Conservation (phyloP, 129 eudicot genomes). For the Oenanthe sinensis region DNA sequence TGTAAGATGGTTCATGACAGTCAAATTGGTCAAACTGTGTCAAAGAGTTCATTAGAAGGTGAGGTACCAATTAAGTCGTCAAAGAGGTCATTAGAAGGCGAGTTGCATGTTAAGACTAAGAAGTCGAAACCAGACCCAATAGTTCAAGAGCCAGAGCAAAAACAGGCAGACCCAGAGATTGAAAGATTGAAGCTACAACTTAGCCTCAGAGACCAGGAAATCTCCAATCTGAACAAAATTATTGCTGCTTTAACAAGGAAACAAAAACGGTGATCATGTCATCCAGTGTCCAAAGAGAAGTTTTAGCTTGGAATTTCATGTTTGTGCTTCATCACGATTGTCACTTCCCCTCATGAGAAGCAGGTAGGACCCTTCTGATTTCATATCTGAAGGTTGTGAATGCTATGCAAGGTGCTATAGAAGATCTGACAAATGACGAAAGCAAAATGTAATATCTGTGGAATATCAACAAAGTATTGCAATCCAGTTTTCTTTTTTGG, state of each 20-base stretch:
- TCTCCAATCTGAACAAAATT: slow-evolving; percentile 36
- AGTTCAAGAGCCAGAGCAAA: slow-evolving; percentile 14
- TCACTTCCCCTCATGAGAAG: not conserved
- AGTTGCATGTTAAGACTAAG: slow-evolving; percentile 24
- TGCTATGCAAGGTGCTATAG: not conserved
- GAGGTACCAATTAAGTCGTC: slow-evolving; percentile 15
- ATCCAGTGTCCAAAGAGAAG: not conserved
- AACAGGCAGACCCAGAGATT: slow-evolving; percentile 24
- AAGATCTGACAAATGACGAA: not conserved
- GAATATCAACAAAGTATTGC: not conserved
- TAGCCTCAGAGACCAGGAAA: slow-evolving; percentile 36
- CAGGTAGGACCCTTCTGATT: not conserved
- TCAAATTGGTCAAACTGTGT: slow-evolving; percentile 20
- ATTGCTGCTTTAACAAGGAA: slow-evolving; percentile 39
- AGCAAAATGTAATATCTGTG: not conserved
- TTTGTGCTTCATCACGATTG: not conserved
- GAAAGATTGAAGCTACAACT: slow-evolving; percentile 37
- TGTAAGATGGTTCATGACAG: slow-evolving; percentile 39
- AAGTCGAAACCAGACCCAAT: slow-evolving; percentile 35
- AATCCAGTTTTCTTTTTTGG: not conserved
- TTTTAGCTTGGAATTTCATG: not conserved
- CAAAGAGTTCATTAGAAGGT: slow-evolving; percentile 49
- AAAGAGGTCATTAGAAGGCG: slow-evolving; percentile 50
- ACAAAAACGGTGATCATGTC: slow-evolving; percentile 25
- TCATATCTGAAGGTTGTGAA: not conserved